Conservation (phyloP, 352 stramenopile genomes). For the Phytophthora constricta region DNA sequence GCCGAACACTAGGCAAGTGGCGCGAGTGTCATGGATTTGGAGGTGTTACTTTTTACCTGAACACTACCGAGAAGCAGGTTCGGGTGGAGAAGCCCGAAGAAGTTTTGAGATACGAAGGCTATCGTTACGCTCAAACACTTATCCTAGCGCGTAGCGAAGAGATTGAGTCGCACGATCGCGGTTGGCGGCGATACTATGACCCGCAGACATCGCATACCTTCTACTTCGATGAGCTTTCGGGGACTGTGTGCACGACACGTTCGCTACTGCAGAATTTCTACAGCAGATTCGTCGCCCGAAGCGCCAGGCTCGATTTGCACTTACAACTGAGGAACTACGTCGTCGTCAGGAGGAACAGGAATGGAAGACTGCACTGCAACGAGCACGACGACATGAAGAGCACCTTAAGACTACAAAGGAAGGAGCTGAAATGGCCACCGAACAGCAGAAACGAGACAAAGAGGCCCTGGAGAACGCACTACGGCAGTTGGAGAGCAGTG, state of each 20-base stretch:
- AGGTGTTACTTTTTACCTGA: constrained; percentile 62
- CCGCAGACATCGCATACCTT: constrained; percentile 58
- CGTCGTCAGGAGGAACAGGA: constrained; percentile 66
- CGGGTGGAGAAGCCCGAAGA: constrained; percentile 61
- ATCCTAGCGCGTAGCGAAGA: constrained; percentile 64
- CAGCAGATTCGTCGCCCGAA: constrained; percentile 41
- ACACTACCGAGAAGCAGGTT: constrained; percentile 40
- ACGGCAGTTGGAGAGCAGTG: constrained; percentile 51
- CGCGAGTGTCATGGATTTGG: constrained; percentile 57
- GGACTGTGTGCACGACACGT: constrained; percentile 72
- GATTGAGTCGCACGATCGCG: constrained; percentile 58
- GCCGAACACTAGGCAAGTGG: constrained; percentile 53
- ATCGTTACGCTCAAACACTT: constrained; percentile 59
- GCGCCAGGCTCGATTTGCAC: constrained; percentile 34
- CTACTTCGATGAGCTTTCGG: constrained; percentile 69
- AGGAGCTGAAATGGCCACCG: constrained; percentile 15
- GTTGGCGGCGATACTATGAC: constrained; percentile 73
- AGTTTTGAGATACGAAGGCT: constrained; percentile 55
- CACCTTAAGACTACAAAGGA: constrained; percentile 32
- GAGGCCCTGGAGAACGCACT: constrained; percentile 52
- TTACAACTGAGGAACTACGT: constrained; percentile 53
- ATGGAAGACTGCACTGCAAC: constrained; percentile 67
- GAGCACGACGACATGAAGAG: constrained; percentile 50
- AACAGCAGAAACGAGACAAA: constrained; percentile 37
- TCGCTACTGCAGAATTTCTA: constrained; percentile 48